phyloP scores from a whole-genome alignment of 2,329 filamentous ascomycete species.

The Phyllosticta citribraziliensis region DNA sequence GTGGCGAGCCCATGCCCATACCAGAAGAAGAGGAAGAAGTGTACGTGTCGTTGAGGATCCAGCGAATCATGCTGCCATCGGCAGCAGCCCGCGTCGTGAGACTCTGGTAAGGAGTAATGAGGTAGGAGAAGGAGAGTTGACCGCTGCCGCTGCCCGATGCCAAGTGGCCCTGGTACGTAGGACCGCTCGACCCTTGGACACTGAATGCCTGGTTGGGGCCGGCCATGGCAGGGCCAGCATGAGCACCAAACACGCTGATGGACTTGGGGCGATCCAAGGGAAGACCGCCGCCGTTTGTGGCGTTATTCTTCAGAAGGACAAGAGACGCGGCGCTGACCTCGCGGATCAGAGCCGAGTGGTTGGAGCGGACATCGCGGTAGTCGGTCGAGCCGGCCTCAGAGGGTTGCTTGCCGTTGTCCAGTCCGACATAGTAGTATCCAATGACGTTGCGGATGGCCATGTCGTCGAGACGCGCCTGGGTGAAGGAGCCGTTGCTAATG shows the following conservation, averaged over 20 bases:
- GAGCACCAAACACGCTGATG: conserved; percentile 42
- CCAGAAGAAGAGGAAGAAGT: neutral
- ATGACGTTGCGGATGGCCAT: conserved; percentile 33
- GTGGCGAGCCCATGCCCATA: neutral
- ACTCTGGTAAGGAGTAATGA: conserved; percentile 34
- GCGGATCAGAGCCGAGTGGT: conserved; percentile 29
- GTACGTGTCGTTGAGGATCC: conserved; percentile 8
- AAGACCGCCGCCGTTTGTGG: conserved; percentile 36
- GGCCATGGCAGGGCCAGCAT: conserved; percentile 24
- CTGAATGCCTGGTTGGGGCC: conserved; percentile 61
- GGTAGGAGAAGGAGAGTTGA: conserved; percentile 59
- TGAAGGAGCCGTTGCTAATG: conserved; percentile 21
- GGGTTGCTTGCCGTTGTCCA: conserved; percentile 35
- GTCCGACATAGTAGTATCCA: conserved; percentile 41
- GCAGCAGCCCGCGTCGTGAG: conserved; percentile 29
- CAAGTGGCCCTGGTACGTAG: conserved; percentile 54
- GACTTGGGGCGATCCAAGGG: conserved; percentile 53
- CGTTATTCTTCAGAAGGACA: conserved; percentile 45
- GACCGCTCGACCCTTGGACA: conserved; percentile 54
- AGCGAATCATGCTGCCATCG: conserved; percentile 24
- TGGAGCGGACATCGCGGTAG: conserved; percentile 20
- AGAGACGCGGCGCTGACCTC: conserved; percentile 36
- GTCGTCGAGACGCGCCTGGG: conserved; percentile 21
- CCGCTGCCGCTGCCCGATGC: conserved; percentile 86
- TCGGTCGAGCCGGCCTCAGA: conserved; percentile 18